Percentiles rank a stretch among this genome's conserved stretches.
These are phyloP conservation scores for Fusarium succisae DNA, from an alignment of 2,329 filamentous ascomycete genomes.

Conservation along the genomic window DNA sequence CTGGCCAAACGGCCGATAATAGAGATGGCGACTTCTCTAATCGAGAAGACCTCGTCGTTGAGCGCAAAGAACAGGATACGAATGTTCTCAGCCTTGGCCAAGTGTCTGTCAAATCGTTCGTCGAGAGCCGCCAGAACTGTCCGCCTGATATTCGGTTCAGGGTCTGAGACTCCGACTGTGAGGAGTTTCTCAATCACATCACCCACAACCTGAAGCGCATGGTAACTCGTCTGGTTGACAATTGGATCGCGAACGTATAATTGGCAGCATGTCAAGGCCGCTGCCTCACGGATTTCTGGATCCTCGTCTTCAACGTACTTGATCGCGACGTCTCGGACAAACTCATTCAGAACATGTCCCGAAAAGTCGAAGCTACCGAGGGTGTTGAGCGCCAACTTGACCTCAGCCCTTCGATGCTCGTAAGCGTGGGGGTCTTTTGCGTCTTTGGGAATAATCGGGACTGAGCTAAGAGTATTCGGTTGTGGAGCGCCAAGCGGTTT, in stretches of 20 bases:
- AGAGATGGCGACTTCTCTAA: conserved; percentile 92
- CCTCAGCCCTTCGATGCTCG: conserved; percentile 83
- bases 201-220: conserved; percentile 95
- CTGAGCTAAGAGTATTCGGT: conserved; percentile 78
- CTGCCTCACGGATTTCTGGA: conserved; percentile 90
- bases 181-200: conserved; percentile 98
- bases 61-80: conserved; percentile 93
- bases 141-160: conserved; percentile 85
- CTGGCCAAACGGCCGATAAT: conserved; percentile 94
- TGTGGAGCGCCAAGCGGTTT: conserved; percentile 91
- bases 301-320: conserved; percentile 98
- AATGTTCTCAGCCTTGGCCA: conserved; percentile 99
- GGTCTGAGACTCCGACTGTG: conserved; percentile 93
- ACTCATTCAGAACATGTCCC: conserved; percentile 94
- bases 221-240: conserved; percentile 96
- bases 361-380: conserved; percentile 98
- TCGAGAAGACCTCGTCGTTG: conserved; percentile 92
- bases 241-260: conserved; percentile 97
- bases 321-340: conserved; percentile 96
- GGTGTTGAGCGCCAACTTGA: conserved; percentile 92
- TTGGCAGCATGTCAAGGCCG: conserved; percentile 96
- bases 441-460: conserved; percentile 87
- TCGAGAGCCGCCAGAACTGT: conserved; percentile 92
- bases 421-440: conserved; percentile 84
- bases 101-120: conserved; percentile 91